Evolutionary conservation across 148 eudicot species (phyloP).

Genomic region (Euryodendron excelsum): DNA sequence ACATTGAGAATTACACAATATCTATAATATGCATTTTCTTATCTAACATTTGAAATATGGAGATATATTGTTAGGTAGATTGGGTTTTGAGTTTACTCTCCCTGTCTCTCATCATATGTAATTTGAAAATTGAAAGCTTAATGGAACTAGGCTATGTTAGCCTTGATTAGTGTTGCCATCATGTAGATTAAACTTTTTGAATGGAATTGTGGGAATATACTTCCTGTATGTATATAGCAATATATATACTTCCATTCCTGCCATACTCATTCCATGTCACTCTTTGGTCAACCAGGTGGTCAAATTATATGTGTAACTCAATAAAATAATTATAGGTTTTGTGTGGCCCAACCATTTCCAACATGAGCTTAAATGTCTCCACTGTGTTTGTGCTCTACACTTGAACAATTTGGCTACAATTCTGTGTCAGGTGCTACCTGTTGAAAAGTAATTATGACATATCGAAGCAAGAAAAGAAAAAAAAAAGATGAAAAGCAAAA

Average conservation of each 20-base stretch:
- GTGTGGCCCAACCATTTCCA: not conserved
- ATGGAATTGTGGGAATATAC: too few species aligned
- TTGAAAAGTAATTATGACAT: not conserved
- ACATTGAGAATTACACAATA: too few species aligned
- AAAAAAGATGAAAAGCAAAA: not conserved
- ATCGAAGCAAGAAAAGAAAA: not conserved
- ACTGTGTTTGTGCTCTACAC: constrained; percentile 6
- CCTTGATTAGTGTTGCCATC: too few species aligned
- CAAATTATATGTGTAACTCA: not conserved
- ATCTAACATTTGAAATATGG: too few species aligned
- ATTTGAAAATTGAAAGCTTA: too few species aligned
- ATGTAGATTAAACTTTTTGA: too few species aligned
- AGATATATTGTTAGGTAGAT: too few species aligned
- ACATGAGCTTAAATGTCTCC: not conserved
- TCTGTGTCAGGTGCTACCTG: not conserved
- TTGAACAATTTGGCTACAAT: not conserved
- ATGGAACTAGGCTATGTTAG: too few species aligned
- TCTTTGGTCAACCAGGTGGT: not conserved
- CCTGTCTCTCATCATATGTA: too few species aligned
- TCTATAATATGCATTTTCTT: too few species aligned
- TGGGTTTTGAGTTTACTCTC: too few species aligned
- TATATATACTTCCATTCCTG: not conserved
- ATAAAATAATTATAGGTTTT: not conserved
- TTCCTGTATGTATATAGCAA: too few species aligned
- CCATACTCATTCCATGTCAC: not conserved